Conservation (phyloP, 441 rosid species). For the Pelargonium fulgidum region DNA sequence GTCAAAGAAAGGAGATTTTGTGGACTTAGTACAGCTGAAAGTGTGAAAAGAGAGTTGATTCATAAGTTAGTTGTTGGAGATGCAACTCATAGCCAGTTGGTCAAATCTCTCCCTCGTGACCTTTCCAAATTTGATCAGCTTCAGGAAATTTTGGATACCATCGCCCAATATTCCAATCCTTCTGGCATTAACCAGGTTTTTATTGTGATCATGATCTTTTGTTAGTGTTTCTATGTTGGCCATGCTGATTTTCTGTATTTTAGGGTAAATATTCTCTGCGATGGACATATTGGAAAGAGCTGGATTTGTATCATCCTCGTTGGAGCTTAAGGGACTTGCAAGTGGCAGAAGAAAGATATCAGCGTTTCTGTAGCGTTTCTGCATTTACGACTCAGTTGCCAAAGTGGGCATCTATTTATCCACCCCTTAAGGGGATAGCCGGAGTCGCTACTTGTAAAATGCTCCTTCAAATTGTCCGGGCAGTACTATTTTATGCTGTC, state of each 20-base stretch:
- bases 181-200: conserved; percentile 91
- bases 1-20: conserved; percentile 91
- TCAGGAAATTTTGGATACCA: conserved; percentile 67
- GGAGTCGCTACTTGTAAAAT: conserved; percentile 71
- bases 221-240: conserved; percentile 22
- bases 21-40: conserved; percentile 66
- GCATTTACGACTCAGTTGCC: conserved; percentile 86
- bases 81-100: conserved; percentile 87
- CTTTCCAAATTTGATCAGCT: conserved; percentile 71
- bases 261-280: conserved; percentile 88
- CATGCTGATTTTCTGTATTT: conserved; percentile 16
- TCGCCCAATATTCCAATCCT: conserved; percentile 75
- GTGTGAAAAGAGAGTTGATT: conserved; percentile 80
- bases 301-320: conserved; percentile 92
- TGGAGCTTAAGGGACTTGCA: conserved; percentile 92
- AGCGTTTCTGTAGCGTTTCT: conserved; percentile 60
- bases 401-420: conserved; percentile 67
- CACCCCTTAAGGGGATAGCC: conserved; percentile 67
- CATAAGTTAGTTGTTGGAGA: conserved; percentile 82
- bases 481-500: conserved; percentile 74
- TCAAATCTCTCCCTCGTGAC: conserved; percentile 79
- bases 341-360: conserved; percentile 91
- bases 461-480: conserved; percentile 59
- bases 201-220: conserved; percentile 24
- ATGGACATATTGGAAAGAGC: conserved; percentile 78